Evolutionary conservation across 371 early-diverging fungal genomes (phyloP).

Genomic region (Quaeritorhiza haematococci): DNA sequence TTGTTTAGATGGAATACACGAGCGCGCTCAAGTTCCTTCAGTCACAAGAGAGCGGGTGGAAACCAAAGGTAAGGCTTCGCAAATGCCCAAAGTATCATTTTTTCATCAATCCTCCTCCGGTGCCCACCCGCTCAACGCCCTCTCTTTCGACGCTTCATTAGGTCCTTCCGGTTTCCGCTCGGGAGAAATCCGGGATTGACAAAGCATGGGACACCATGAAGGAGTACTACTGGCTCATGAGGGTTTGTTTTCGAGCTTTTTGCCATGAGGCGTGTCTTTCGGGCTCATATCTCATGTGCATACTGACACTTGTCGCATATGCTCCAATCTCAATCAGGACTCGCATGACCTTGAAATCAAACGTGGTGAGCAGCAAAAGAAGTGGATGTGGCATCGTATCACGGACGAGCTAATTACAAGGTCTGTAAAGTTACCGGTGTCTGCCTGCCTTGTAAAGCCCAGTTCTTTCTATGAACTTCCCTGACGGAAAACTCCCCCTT

Average conservation of each 20-base stretch:
- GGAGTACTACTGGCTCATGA: conserved; percentile 37
- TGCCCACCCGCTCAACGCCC: too few relatives aligned
- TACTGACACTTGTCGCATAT: too few relatives aligned
- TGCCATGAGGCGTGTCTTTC: too few relatives aligned
- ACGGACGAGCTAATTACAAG: conserved; percentile 44
- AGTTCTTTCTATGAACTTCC: background rate
- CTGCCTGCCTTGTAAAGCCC: background rate
- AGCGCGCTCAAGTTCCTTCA: conserved; percentile 58
- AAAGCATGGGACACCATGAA: conserved; percentile 63
- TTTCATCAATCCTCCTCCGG: too few relatives aligned
- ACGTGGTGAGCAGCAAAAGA: conserved; percentile 54
- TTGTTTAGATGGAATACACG: conserved; percentile 46
- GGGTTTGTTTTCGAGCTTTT: too few relatives aligned
- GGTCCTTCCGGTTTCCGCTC: conserved; percentile 60
- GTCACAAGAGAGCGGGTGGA: conserved; percentile 31
- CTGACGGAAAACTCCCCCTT: background rate
- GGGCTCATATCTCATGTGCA: too few relatives aligned
- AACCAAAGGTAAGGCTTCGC: conserved; percentile 30
- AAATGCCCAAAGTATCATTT: conserved; percentile 10
- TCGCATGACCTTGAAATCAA: conserved; percentile 41
- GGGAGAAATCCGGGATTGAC: conserved; percentile 51
- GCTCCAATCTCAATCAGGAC: conserved; percentile 17
- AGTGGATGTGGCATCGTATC: conserved; percentile 75
- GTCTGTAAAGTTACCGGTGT: too few relatives aligned
- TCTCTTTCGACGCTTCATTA: too few relatives aligned